Evolutionary conservation across 108 stramenopile species (phyloP), one percentile per base, ranked within the genome.

Genomic region (Epipyxis sp.): DNA sequence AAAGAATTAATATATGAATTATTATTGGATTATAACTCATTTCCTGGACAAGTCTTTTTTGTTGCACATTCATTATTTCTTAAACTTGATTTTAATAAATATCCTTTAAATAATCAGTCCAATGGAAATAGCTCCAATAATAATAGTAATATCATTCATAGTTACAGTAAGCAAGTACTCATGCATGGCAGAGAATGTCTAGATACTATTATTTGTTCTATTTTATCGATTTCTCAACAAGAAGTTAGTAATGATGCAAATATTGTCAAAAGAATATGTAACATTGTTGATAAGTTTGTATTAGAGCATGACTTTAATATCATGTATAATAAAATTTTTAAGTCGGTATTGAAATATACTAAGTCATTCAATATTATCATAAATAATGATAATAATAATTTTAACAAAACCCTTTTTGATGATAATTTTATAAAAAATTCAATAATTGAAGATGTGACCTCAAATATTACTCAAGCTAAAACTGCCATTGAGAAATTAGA

Each of bases 121-220:
- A n/a, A n/a, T n/a, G n/a, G n/a, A n/a, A n/a, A n/a, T n/a, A n/a
- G n/a, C n/a, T n/a, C n/a, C n/a, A n/a, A n/a, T n/a, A n/a, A n/a
- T n/a, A n/a, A n/a, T n/a, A n/a, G n/a, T n/a, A n/a, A n/a, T n/a
- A n/a, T n/a, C n/a, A n/a, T n/a, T n/a, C n/a, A n/a, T n/a, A 50
- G 13, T 13, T 20, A 6, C 20, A 50, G 46, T 50, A 20, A 6
- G 6, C 3, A 35, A 25, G 25, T 37, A 32, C 6, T 65, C 20
- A 29, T 6, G 20, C 61, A 65, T 65, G 61, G 13, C 6, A 29
- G 61, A 65, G 61, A 65, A 65, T 65, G 61, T 65, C 3, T 65
- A 3, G 61, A 65, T 65, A 13, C 13, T 37, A 25, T 65, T 13
- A 32, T 65, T 35, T 29, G 35, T 65, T 16, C 34, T 65, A 10